Percentiles rank a stretch among this genome's conserved stretches.
These are phyloP conservation scores for Rhynchosporium graminicola DNA, from an alignment of 2,329 filamentous ascomycete species.

Conservation along the genomic window DNA sequence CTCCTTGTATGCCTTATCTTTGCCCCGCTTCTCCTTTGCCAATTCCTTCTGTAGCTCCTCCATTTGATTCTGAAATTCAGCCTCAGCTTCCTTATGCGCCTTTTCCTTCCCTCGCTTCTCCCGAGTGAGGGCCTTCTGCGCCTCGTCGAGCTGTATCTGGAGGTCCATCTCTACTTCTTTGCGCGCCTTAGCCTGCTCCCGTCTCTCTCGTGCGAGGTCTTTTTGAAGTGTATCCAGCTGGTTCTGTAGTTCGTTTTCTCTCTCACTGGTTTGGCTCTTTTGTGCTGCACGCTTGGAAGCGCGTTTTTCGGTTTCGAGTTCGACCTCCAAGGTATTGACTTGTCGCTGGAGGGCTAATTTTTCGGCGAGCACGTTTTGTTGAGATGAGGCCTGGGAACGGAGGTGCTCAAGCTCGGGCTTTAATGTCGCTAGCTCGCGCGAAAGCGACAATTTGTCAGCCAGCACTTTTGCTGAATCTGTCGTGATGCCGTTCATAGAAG, in stretches of 20 bases:
- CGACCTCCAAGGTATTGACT: constrained; percentile 73
- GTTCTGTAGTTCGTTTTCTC: constrained; percentile 45
- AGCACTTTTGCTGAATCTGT: constrained; percentile 71
- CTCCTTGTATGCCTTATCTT: constrained; percentile 34
- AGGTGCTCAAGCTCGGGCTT: constrained; percentile 65
- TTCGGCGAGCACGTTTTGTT: constrained; percentile 72
- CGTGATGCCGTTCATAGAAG: constrained; percentile 65
- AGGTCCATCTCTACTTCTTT: constrained; percentile 33
- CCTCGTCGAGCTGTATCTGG: constrained; percentile 45
- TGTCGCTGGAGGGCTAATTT: constrained; percentile 80
- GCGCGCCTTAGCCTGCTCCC: constrained; percentile 42
- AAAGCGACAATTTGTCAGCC: constrained; percentile 62
- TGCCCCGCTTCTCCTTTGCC: constrained; percentile 42
- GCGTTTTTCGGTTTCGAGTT: constrained; percentile 81
- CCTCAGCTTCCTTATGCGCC: constrained; percentile 38
- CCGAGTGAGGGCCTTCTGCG: constrained; percentile 42
- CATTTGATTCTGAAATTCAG: constrained; percentile 44
- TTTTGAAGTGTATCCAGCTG: constrained; percentile 41
- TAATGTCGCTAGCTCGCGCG: constrained; percentile 58
- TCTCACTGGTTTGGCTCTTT: constrained; percentile 46
- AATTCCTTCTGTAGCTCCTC: constrained; percentile 40
- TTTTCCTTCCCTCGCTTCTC: constrained; percentile 38
- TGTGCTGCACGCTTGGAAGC: constrained; percentile 58
- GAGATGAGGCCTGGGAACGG: constrained; percentile 56
- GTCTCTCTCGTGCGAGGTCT: constrained; percentile 44